Evolutionary conservation across 139 green algal genomes (phyloP).

Genomic region (Nannochloris sp.): DNA sequence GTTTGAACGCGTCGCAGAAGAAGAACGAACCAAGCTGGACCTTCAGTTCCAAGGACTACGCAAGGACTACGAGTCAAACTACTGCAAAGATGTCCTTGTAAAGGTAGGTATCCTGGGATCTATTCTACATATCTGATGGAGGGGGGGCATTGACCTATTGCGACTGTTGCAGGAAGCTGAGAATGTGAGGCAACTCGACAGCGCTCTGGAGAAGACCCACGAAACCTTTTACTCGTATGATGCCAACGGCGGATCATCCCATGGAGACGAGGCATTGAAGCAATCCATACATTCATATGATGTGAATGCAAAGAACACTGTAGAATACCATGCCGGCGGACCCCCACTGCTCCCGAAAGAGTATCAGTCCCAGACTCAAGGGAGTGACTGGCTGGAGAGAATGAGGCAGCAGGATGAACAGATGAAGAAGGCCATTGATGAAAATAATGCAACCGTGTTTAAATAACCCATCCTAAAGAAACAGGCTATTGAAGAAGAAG

Average conservation of each 20-base stretch:
- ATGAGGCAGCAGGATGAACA: conserved; percentile 3
- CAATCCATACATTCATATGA: too few relatives aligned
- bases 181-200: not conserved
- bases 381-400: conserved; percentile 11
- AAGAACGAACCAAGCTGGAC: not conserved
- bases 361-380: not conserved
- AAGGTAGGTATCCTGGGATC: not conserved
- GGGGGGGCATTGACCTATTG: not conserved
- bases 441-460: not conserved
- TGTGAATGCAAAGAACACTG: not conserved
- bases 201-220: not conserved
- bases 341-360: not conserved
- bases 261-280: too few relatives aligned
- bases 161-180: not conserved
- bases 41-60: not conserved
- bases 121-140: not conserved
- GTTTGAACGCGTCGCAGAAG: not conserved
- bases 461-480: not conserved
- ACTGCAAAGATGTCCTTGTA: not conserved
- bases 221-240: not conserved
- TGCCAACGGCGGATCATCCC: too few relatives aligned
- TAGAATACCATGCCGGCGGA: not conserved
- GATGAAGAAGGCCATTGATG: not conserved
- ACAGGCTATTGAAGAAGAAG: not conserved
- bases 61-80: not conserved